Base-by-base conservation (phyloP, 805 yeast species). In the Ogataea haglerorum region DNA sequence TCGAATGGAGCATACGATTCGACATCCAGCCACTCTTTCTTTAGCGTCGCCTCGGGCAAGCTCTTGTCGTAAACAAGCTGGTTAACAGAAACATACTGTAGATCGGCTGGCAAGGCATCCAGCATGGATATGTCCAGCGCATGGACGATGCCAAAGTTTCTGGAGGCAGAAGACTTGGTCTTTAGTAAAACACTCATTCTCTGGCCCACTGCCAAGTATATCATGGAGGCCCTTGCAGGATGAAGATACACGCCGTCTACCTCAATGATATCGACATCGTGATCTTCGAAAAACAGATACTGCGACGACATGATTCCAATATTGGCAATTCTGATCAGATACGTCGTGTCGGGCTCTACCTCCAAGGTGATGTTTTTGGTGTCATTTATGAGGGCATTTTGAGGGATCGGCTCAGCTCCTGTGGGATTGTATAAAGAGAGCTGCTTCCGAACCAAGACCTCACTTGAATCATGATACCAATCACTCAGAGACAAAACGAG, bases 381-480 rank as follows among this genome's bases (percentile, higher is more conserved):
- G 48, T 85, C 86, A 57, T 84, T 83, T 56, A 83, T 74, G 29
- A 85, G 63, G 14, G 76, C 45, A 53, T 76, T 78, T 47, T 80
- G 80, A 2, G 91, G 91, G 36, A 84, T 72, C 12, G 95, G 95
- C 57, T 85, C 95, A 13, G 85, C 88, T 29, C 95, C 95, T 2
- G 90, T 84, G 15, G 95, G 95, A 51, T 85, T 85, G 55, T 75
- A 85, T 49, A 85, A 68, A 30, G 73, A 71, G 53, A 80, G 58
- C 58, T 82, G 84, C 28, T 66, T 65, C 14, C 61, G 49, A 35
- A 69, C 59, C 19, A 82, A 65, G 3, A 62, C 71, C 21, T 65
- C 63, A 46, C 79, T 71, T 36, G 73, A 66, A 23, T 68, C 64
- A 54, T 81, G 86, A 57, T 84, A 85, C 65, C 80, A 73, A 48